phyloP scores from a whole-genome alignment of 225 moss, liverwort and hornwort genomes.

The Climacium dendroides region DNA sequence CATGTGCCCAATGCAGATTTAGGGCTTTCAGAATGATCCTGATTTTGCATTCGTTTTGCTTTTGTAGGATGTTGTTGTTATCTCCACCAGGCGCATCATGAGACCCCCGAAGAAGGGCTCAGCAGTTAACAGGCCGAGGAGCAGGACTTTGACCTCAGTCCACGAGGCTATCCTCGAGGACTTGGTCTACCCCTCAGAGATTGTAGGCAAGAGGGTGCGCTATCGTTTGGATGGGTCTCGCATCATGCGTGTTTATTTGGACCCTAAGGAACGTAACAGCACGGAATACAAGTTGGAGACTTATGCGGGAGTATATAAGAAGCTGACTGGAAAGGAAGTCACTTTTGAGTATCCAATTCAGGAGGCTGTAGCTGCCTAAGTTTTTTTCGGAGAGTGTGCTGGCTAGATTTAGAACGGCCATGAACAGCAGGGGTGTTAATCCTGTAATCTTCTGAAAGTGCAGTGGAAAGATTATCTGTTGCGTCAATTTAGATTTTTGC shows the following conservation, averaged over 20 bases:
- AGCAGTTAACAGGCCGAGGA: conserved; percentile 78
- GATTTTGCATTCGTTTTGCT: background rate
- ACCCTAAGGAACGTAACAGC: conserved; percentile 81
- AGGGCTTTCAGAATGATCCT: too few species aligned
- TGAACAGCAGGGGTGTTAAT: background rate
- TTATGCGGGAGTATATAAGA: conserved; percentile 80
- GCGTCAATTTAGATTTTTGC: background rate
- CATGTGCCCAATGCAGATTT: background rate
- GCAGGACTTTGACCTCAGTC: conserved; percentile 84
- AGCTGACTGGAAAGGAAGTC: conserved; percentile 89
- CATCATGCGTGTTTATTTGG: conserved; percentile 78
- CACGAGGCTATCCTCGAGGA: conserved; percentile 97
- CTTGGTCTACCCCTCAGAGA: conserved; percentile 74
- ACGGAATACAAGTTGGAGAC: conserved; percentile 91
- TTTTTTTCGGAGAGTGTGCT: background rate
- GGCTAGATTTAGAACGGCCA: background rate
- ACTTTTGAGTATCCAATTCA: conserved; percentile 81
- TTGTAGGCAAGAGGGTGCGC: conserved; percentile 77
- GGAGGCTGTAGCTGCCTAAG: conserved; percentile 49
- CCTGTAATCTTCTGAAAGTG: conserved; percentile 17
- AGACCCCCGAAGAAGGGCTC: conserved; percentile 94
- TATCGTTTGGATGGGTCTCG: conserved; percentile 88
- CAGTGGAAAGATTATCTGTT: conserved; percentile 12
- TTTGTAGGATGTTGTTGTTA: conserved; percentile 78
- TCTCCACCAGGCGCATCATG: conserved; percentile 81